Evolutionary conservation across 495 filamentous ascomycete genomes (phyloP), one percentile per base, ranked within the genome.

Genomic region (Diplogelasinospora grovesii): DNA sequence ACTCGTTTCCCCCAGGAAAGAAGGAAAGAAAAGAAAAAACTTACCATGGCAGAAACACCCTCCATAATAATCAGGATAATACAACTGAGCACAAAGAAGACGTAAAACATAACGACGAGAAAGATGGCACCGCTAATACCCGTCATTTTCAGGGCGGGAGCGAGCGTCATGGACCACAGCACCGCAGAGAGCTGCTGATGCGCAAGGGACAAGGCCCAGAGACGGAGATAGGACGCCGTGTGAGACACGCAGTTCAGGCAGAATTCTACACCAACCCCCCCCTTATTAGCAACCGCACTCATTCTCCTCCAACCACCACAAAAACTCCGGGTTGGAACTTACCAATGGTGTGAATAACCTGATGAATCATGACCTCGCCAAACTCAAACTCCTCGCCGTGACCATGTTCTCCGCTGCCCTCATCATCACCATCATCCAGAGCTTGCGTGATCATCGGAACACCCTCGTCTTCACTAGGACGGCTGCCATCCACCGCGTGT

Each of bases 311-410:
- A 28, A 27, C 19, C 11, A 34, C 52, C 30, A 54, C 50, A 22
- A 38, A 16, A 37, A 3, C 21, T 14, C 16, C 16, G 1, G 15
- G 30, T 36, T 7, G 25, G 34, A 33, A 44, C 80, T 65, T 75
- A 88, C 84, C 85, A 53, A 98, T 97, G 16, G 92, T 98, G 66
- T 98, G 92, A 57, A 98, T 98, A 57, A 95, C 83, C 60, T 99
- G 92, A 62, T 99, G 92, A 55, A 99, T 99, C 86, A 97, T 94
- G 49, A 88, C 71, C 52, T 99, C 92, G 23, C 77, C 73, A 58
- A 97, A 97, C 45, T 97, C 92, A 60, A 99, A 99, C 53, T 97
- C 92, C 54, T 87, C 93, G n/a, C n/a, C n/a, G n/a, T n/a, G n/a
- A n/a, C n/a, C n/a, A 52, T 95, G 86, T 43, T 83, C 84, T n/a